phyloP scores from a whole-genome alignment of 1,139 yeast species.

The Taiozyma sp. region DNA sequence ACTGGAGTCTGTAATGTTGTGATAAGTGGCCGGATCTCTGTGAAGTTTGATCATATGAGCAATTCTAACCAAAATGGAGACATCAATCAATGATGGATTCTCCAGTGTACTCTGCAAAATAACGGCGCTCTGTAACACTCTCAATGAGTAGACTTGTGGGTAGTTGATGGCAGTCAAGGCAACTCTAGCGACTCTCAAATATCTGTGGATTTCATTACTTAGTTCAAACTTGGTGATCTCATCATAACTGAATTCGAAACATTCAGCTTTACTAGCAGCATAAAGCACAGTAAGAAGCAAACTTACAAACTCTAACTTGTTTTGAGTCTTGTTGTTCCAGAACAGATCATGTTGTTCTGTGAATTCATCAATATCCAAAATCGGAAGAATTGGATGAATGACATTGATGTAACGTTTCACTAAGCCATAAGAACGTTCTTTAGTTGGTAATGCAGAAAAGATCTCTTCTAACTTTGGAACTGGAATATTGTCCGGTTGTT shows the following conservation, averaged over 20 bases:
- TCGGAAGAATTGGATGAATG: constrained; percentile 49
- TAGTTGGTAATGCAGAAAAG: constrained; percentile 29
- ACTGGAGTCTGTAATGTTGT: constrained; percentile 42
- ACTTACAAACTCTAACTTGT: constrained; percentile 38
- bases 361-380: constrained; percentile 38
- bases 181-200: constrained; percentile 41
- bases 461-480: constrained; percentile 21
- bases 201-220: constrained; percentile 45
- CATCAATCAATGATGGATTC: constrained; percentile 38
- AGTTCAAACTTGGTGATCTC: constrained; percentile 28
- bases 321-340: constrained; percentile 33
- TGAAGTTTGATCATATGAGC: constrained; percentile 52
- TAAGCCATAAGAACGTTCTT: constrained; percentile 44
- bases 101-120: constrained; percentile 51
- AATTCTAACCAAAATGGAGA: constrained; percentile 36
- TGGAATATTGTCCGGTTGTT: constrained; percentile 18
- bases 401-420: constrained; percentile 43
- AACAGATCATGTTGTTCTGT: constrained; percentile 41
- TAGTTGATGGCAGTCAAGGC: constrained; percentile 46
- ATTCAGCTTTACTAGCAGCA: constrained; percentile 50
- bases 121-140: constrained; percentile 44
- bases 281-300: constrained; percentile 45
- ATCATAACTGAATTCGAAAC: constrained; percentile 38
- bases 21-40: constrained; percentile 50
- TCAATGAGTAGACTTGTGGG: constrained; percentile 46